Conservation (phyloP, 2,329 filamentous ascomycete species). For the Paecilomyces dactylethromorphus region DNA sequence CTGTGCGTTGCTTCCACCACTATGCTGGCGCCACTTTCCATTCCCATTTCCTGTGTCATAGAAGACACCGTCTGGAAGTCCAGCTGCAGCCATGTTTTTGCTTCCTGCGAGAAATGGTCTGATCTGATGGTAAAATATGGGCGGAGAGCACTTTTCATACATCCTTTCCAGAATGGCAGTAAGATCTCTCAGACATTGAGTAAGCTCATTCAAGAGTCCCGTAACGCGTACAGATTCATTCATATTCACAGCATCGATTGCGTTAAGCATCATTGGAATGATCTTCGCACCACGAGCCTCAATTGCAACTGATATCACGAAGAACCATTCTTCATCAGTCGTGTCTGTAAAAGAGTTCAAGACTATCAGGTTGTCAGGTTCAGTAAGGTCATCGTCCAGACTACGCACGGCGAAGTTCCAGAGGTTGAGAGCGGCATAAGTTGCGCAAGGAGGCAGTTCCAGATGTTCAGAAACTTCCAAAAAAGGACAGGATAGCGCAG, state of each 20-base stretch:
- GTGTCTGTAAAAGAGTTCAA: conserved; percentile 32
- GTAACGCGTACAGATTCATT: conserved; percentile 33
- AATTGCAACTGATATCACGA: conserved; percentile 47
- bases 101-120: conserved; percentile 47
- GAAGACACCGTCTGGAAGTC: conserved; percentile 46
- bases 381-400: conserved; percentile 22
- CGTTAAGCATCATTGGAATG: conserved; percentile 40
- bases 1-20: conserved; percentile 51
- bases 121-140: conserved; percentile 47
- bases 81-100: conserved; percentile 48
- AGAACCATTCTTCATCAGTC: conserved; percentile 42
- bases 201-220: conserved; percentile 33
- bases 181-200: conserved; percentile 36
- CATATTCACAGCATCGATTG: conserved; percentile 38
- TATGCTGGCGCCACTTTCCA: conserved; percentile 45
- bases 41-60: conserved; percentile 45
- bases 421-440: conserved; percentile 34
- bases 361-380: conserved; percentile 28
- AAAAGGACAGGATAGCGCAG: conserved; percentile 29
- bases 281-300: conserved; percentile 45
- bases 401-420: conserved; percentile 30
- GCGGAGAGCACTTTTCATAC: conserved; percentile 44
- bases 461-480: conserved; percentile 29
- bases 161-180: conserved; percentile 41
- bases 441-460: conserved; percentile 35